Percentiles rank a stretch among this genome's conserved stretches.
Conservation (phyloP, 202 grass and related monocot species). For the Bolboschoenoplectus hybrid region DNA sequence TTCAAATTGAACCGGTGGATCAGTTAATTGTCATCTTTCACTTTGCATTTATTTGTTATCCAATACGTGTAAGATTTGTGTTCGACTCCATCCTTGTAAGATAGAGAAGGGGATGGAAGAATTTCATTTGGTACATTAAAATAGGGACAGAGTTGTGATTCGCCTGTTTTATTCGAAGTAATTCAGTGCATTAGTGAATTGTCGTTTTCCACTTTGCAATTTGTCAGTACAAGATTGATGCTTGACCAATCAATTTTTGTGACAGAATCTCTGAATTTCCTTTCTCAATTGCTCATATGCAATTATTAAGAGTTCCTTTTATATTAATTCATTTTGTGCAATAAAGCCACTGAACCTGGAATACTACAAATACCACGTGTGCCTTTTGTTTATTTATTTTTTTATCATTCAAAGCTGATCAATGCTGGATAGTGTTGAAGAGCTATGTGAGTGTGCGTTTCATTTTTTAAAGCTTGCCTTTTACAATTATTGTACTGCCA, state of each 20-base stretch:
- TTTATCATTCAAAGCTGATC: conserved; percentile 8
- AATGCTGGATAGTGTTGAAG: not conserved
- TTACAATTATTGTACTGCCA: not conserved
- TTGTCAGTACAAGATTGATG: conserved; percentile 7
- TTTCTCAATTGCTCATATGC: not conserved
- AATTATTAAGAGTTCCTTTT: conserved; percentile 1
- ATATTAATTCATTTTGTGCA: not conserved
- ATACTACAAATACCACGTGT: not conserved
- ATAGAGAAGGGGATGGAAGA: conserved; percentile 1
- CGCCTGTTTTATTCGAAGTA: not conserved
- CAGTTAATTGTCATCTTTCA: conserved; percentile 7
- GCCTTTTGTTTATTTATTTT: not conserved
- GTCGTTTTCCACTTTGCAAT: conserved; percentile 16
- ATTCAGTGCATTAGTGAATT: not conserved
- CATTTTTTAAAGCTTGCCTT: not conserved
- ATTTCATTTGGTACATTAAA: conserved; percentile 16
- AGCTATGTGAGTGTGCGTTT: not conserved
- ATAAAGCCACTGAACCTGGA: not conserved
- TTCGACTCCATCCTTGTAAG: not conserved
- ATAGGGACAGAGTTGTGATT: not conserved
- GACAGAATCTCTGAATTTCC: conserved; percentile 13
- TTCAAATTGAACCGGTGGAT: not conserved
- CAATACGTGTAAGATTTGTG: not conserved
- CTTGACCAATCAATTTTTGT: conserved; percentile 20
- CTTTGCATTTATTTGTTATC: conserved; percentile 17